A percentile compares a stretch with the other conserved stretches of the same genome.
Evolutionary conservation across 805 yeast genomes (phyloP).

Genomic region (Ascoidea asiatica): DNA sequence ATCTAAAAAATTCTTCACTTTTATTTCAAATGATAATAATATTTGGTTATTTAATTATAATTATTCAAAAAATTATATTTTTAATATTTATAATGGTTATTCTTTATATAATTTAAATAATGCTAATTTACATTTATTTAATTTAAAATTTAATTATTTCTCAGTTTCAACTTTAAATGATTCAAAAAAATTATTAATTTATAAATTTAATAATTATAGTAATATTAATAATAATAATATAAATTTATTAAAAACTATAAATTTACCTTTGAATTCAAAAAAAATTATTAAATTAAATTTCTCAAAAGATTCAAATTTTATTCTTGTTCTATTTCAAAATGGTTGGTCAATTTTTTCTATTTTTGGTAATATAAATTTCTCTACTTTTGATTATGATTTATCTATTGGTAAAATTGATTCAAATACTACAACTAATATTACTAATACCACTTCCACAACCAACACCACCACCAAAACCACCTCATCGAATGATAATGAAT

Average conservation of each 20-base stretch:
- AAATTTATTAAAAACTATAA: constrained; percentile 7
- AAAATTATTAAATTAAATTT: constrained; percentile 5
- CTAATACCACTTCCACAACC: no score
- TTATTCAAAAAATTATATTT: constrained; percentile 1
- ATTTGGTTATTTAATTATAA: constrained; percentile 9
- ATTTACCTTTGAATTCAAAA: constrained; percentile 8
- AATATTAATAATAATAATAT: background rate
- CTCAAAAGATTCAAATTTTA: constrained; percentile 5
- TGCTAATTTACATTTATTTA: constrained; percentile 5
- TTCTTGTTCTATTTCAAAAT: constrained; percentile 10
- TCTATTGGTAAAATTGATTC: constrained; percentile 7
- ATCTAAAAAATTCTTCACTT: constrained; percentile 3
- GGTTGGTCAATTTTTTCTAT: constrained; percentile 17
- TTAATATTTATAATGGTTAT: constrained; percentile 3
- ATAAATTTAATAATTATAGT: constrained; percentile 4
- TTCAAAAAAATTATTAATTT: constrained; percentile 6
- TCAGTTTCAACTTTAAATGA: constrained; percentile 4
- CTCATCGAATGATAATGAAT: background rate
- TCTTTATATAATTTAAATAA: constrained; percentile 6
- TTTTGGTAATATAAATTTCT: constrained; percentile 15
- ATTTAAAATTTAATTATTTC: constrained; percentile 5
- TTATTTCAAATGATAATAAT: constrained; percentile 8
- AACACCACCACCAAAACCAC: no score
- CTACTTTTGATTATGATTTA: constrained; percentile 11
- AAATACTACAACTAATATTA: no score